Evolutionary conservation across 2,329 filamentous ascomycete genomes (phyloP).

Genomic region (Phialemonium atrogriseum): DNA sequence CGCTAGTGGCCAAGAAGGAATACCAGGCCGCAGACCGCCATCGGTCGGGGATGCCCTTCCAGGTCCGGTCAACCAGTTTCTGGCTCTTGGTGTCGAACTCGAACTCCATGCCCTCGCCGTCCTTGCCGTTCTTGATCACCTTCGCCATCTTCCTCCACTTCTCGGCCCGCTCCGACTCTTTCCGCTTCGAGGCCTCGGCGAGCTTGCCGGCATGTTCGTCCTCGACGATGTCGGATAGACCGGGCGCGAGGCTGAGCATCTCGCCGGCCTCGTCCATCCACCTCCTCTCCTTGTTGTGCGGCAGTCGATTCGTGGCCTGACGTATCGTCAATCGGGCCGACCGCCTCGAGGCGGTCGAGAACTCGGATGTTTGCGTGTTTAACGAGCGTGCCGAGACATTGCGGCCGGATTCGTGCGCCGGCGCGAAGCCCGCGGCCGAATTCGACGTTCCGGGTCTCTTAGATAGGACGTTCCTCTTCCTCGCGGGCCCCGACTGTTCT

Average conservation of each 20-base stretch:
- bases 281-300: constrained; percentile 51
- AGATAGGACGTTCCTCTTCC: constrained; percentile 36
- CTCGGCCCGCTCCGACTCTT: constrained; percentile 54
- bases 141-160: constrained; percentile 63
- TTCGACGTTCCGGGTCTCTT: constrained; percentile 29
- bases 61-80: constrained; percentile 85
- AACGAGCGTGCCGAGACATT: constrained; percentile 52
- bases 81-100: constrained; percentile 76
- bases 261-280: constrained; percentile 59
- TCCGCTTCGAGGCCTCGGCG: constrained; percentile 49
- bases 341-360: constrained; percentile 41
- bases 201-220: constrained; percentile 44
- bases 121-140: constrained; percentile 38
- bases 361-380: constrained; percentile 46
- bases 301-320: constrained; percentile 49
- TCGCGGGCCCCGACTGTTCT: constrained; percentile 29
- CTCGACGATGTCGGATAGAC: constrained; percentile 46
- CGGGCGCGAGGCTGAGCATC: constrained; percentile 54
- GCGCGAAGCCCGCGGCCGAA: constrained; percentile 23
- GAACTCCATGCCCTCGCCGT: constrained; percentile 52
- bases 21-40: constrained; percentile 95
- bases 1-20: constrained; percentile 76
- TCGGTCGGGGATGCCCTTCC: constrained; percentile 96
- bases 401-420: constrained; percentile 38
- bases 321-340: constrained; percentile 48